phyloP scores from a whole-genome alignment of 169 alveolate species.

The Plasmodium sp. region DNA sequence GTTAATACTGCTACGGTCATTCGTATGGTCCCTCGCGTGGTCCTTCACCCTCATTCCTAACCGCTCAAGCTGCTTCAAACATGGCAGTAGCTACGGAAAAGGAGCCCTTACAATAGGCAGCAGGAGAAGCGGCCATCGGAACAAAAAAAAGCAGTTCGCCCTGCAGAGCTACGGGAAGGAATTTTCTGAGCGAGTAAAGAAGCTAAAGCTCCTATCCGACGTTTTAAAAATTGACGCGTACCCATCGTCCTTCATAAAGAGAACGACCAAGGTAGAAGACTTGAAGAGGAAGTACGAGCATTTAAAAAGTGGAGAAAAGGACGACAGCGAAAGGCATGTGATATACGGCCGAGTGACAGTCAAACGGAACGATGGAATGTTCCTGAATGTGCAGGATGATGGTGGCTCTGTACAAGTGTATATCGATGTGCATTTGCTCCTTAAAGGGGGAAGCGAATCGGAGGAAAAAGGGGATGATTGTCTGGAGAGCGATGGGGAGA shows the following conservation, averaged over 20 bases:
- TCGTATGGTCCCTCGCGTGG: neutral
- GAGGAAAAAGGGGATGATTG: neutral
- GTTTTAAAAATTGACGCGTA: slow-evolving; percentile 54
- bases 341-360: slow-evolving; percentile 72
- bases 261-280: slow-evolving; percentile 34
- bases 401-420: slow-evolving; percentile 51
- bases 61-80: neutral
- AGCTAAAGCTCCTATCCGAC: slow-evolving; percentile 29
- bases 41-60: neutral
- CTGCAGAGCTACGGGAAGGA: slow-evolving; percentile 61
- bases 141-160: neutral
- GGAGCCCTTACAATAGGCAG: neutral
- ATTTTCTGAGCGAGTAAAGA: slow-evolving; percentile 59
- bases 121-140: neutral
- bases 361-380: slow-evolving; percentile 78
- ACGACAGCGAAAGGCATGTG: neutral
- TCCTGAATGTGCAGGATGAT: slow-evolving; percentile 71
- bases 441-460: neutral
- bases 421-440: slow-evolving; percentile 12
- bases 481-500: neutral
- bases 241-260: slow-evolving; percentile 56
- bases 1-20: neutral
- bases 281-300: slow-evolving; percentile 39
- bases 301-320: slow-evolving; percentile 60
- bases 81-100: neutral